phyloP scores from a whole-genome alignment of 345 rosid species.

The Aquilaria malaccensis region DNA sequence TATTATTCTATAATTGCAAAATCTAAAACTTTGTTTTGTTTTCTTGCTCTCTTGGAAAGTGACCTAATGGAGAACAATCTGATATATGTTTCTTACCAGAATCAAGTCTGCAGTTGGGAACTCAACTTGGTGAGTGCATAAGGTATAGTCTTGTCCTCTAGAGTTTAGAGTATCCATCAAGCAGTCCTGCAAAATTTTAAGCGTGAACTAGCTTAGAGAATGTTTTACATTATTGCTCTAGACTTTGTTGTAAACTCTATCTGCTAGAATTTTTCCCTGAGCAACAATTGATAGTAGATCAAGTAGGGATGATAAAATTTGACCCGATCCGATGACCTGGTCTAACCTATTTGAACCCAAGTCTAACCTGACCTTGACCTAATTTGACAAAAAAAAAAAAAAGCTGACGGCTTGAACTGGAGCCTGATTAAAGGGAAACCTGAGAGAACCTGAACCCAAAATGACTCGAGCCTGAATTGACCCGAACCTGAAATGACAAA shows the following conservation, averaged over 20 bases:
- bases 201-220: background rate
- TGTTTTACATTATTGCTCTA: background rate
- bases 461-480: too few species aligned
- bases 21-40: background rate
- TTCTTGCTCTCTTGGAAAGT: background rate
- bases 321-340: too few species aligned
- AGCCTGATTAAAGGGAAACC: too few species aligned
- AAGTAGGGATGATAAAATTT: slow-evolving; percentile 28
- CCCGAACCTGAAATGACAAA: too few species aligned
- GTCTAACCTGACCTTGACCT: too few species aligned
- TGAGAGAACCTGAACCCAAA: too few species aligned
- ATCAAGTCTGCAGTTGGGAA: slow-evolving; percentile 89
- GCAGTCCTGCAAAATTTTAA: slow-evolving; percentile 55
- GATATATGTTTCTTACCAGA: slow-evolving; percentile 43
- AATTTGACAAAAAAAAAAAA: too few species aligned
- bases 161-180: slow-evolving; percentile 51
- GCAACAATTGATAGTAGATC: slow-evolving; percentile 70
- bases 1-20: too few species aligned
- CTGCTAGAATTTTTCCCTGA: slow-evolving; percentile 76
- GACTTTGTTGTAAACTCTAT: slow-evolving; percentile 30
- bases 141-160: slow-evolving; percentile 64
- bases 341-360: too few species aligned
- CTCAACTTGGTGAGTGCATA: slow-evolving; percentile 97
- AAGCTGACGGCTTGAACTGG: too few species aligned
- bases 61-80: background rate